Evolutionary conservation across 305 asterid genomes (phyloP).

Genomic region (Stenogyne calaminthoides): DNA sequence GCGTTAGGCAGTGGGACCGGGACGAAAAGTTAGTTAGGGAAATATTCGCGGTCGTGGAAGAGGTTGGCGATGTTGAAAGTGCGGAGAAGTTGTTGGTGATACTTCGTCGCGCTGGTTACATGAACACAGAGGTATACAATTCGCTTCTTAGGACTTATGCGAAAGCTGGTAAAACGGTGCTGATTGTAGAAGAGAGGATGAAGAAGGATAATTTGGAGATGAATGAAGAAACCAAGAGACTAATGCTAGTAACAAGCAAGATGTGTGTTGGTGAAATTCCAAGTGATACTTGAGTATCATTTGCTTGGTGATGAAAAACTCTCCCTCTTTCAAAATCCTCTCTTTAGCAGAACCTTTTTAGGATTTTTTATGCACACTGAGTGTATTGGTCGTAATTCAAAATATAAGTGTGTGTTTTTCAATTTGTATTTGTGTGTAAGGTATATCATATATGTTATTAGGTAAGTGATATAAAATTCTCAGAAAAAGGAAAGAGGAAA

Average conservation of each 20-base stretch:
- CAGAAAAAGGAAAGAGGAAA: background rate
- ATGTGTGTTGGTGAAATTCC: conserved; percentile 72
- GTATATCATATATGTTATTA: background rate
- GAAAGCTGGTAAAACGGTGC: conserved; percentile 78
- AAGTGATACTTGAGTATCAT: conserved; percentile 32
- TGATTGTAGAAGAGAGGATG: conserved; percentile 83
- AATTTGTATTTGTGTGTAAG: background rate
- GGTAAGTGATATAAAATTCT: background rate
- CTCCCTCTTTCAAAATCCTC: background rate
- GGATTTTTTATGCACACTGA: background rate
- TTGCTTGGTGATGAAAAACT: background rate
- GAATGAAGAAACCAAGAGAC: conserved; percentile 61
- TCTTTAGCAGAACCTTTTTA: background rate
- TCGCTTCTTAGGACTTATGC: conserved; percentile 68
- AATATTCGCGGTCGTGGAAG: conserved; percentile 60
- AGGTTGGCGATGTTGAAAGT: conserved; percentile 56
- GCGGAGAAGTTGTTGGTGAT: conserved; percentile 65
- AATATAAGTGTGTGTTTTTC: background rate
- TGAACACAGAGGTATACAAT: conserved; percentile 61
- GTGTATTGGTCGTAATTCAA: background rate
- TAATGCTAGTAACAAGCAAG: conserved; percentile 58
- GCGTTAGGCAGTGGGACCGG: conserved; percentile 76
- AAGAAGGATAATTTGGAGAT: conserved; percentile 62
- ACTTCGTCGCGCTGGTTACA: conserved; percentile 60
- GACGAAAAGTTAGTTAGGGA: conserved; percentile 54